Percentiles rank a stretch among this genome's conserved stretches.
phyloP scores from a whole-genome alignment of 305 asterid genomes.

The Rubia balearica region DNA sequence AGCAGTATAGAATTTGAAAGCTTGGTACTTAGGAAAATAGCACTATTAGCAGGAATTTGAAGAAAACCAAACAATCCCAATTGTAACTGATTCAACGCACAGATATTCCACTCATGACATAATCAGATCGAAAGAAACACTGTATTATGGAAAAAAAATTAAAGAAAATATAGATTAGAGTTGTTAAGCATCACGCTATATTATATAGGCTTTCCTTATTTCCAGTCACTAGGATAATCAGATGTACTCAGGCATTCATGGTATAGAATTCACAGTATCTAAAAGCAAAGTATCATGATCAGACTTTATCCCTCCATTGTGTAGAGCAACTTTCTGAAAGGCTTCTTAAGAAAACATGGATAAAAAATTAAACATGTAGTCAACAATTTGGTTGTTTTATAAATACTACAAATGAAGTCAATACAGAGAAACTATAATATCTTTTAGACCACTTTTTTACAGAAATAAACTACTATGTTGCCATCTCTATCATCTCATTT shows the following conservation, averaged over 20 bases:
- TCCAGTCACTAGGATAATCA: neutral
- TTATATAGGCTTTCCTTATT: neutral
- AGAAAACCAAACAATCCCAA: too few species aligned
- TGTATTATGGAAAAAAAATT: neutral
- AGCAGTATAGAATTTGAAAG: neutral
- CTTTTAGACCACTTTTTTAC: neutral
- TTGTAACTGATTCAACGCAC: neutral
- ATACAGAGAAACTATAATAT: neutral
- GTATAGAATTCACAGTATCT: neutral
- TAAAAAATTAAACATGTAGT: neutral
- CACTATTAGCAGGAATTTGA: neutral
- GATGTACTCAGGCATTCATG: neutral
- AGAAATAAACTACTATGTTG: too few species aligned
- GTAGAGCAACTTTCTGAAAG: neutral
- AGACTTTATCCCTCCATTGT: neutral
- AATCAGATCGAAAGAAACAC: neutral
- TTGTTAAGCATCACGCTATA: neutral
- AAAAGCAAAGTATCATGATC: neutral
- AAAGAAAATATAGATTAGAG: neutral
- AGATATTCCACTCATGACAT: neutral
- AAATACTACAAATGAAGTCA: neutral
- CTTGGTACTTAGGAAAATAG: neutral
- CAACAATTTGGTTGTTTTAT: neutral
- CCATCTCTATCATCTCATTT: neutral
- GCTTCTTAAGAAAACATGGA: slow-evolving; percentile 1